Percentiles rank a stretch among this genome's conserved stretches.
Conservation (phyloP, 495 filamentous ascomycete genomes). For the Neurospora sp. region DNA sequence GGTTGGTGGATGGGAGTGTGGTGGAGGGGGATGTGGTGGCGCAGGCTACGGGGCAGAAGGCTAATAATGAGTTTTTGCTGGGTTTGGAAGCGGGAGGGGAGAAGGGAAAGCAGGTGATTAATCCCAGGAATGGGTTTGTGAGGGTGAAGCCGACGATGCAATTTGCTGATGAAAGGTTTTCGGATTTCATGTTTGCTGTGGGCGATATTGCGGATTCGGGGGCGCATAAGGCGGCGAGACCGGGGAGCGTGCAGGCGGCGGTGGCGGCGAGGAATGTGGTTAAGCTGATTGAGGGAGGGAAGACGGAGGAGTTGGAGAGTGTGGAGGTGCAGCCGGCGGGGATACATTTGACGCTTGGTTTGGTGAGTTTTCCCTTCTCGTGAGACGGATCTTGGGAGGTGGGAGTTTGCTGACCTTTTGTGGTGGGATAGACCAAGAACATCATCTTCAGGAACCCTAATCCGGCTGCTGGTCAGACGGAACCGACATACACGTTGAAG, state of each 20-base stretch:
- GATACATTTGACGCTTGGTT: conserved; percentile 43
- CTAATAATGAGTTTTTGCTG: conserved; percentile 39
- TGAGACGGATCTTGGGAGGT: background rate
- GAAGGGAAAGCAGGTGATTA: conserved; percentile 27
- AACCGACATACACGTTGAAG: conserved; percentile 32
- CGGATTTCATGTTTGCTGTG: conserved; percentile 38
- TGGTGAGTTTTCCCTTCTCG: conserved; percentile 27
- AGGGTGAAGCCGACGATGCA: conserved; percentile 46
- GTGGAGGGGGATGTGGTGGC: conserved; percentile 14
- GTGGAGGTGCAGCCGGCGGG: conserved; percentile 28
- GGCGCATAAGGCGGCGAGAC: conserved; percentile 44
- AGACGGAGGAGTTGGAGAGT: conserved; percentile 14
- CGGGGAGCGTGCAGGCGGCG: conserved; percentile 40
- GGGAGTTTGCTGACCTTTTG: background rate
- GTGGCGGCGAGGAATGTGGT: conserved; percentile 47
- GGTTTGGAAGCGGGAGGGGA: conserved; percentile 18
- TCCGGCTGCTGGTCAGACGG: conserved; percentile 30
- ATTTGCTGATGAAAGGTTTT: conserved; percentile 26
- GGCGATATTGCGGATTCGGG: conserved; percentile 52
- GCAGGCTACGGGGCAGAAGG: conserved; percentile 34
- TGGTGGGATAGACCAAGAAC: conserved; percentile 30
- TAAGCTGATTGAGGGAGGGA: conserved; percentile 26
- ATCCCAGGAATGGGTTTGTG: conserved; percentile 36
- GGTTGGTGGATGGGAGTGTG: conserved; percentile 4
- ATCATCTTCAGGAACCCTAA: conserved; percentile 43